Evolutionary conservation across 2,329 filamentous ascomycete species (phyloP), one percentile per base, ranked within the genome.

Genomic region (Leptodontidium sp.): DNA sequence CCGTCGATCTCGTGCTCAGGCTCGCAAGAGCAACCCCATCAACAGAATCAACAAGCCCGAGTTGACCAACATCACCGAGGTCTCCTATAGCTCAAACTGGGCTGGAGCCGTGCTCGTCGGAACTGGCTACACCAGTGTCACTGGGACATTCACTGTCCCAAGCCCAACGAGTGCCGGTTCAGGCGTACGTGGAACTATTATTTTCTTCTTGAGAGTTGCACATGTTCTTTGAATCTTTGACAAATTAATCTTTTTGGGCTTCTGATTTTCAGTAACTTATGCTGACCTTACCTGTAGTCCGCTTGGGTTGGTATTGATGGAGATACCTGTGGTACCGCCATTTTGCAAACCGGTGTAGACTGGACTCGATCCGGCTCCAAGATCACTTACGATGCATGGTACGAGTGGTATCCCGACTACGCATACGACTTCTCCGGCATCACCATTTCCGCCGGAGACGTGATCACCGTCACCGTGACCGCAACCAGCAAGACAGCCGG

Each of bases 271-370:
- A 32, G 29, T 3, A 32, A 32, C 6, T 4, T 32, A 11, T 11
- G 38, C 38, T 40, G 38, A 40, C 38, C 11, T 6, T 12, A 11
- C 38, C 11, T 40, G 11, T 11, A 40, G 38, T 83, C 84, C 2
- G 86, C 85, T 12, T 89, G 86, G 87, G 86, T 89, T 9, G 87
- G 87, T 29, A 89, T 90, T 66, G 87, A 89, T 68, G 87, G 87
- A 14, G 85, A 88, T 72, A 87, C 85, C 5, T 88, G 85, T 77
- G 76, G 75, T 21, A 80, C 79, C 2, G 84, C 86, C 8, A 87
- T 88, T 64, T 78, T 89, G 5, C 86, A 88, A 76, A 85, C 86
- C 1, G 87, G 87, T 40, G 78, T 89, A 45, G 86, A 88, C 77
- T 87, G 87, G 75, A 84, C 82, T 63, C 78, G 84, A 52, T 74